A percentile compares a stretch with the other conserved stretches of the same genome.
phyloP scores from a whole-genome alignment of 176 grass and related monocot genomes.

The Aegilops longissima region DNA sequence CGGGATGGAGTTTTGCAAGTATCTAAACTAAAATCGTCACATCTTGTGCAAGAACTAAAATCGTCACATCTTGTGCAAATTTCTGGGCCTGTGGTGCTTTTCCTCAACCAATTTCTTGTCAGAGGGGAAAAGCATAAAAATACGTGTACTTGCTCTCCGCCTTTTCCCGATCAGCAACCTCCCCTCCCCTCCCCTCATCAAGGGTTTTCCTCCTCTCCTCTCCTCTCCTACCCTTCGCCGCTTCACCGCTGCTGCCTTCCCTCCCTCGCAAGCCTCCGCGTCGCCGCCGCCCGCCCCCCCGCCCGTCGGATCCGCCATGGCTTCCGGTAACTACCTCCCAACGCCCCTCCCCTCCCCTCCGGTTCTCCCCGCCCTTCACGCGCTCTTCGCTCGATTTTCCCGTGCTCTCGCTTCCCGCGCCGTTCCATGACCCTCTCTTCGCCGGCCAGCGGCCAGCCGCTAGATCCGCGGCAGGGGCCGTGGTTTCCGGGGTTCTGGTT shows the following conservation, averaged over 20 bases:
- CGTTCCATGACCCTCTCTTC: not conserved
- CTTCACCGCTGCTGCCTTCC: not conserved
- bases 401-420: not conserved
- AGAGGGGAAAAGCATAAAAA: not conserved
- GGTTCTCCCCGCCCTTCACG: not conserved
- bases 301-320: slow-evolving; percentile 25
- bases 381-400: not conserved
- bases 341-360: too few species aligned
- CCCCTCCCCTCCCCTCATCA: not conserved
- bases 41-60: too few species aligned
- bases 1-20: too few species aligned
- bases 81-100: not conserved
- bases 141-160: not conserved
- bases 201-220: slow-evolving; percentile 24
- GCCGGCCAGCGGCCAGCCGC: not conserved
- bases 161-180: slow-evolving; percentile 11
- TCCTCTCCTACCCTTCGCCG: not conserved
- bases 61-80: too few species aligned
- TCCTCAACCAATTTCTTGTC: not conserved
- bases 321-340: slow-evolving; percentile 27
- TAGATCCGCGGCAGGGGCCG: not conserved
- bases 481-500: not conserved
- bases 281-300: not conserved
- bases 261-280: not conserved
- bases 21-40: too few species aligned